These are phyloP conservation scores for Thelephora ganbajun DNA, from an alignment of 768 basidiomycete genomes.

Conservation along the genomic window DNA sequence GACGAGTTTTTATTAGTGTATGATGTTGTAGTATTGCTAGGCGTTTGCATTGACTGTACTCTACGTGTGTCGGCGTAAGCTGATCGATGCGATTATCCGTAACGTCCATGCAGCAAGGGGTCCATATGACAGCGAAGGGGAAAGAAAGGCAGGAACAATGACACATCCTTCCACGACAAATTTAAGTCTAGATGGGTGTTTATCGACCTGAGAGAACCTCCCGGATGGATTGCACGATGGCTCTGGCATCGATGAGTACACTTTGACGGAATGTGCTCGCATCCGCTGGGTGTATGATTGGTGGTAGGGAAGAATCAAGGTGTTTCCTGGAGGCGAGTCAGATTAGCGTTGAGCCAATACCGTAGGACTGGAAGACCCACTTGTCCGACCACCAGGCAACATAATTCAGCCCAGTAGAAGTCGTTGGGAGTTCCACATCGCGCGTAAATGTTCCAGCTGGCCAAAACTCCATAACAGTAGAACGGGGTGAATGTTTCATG, in stretches of 20 bases:
- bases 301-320: slow-evolving; percentile 20
- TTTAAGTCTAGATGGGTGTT: background rate
- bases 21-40: too few species aligned
- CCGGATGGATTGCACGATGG: slow-evolving; percentile 27
- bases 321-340: slow-evolving; percentile 20
- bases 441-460: slow-evolving; percentile 48
- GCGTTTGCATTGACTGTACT: too few species aligned
- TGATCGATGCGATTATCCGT: background rate
- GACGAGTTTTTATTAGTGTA: too few species aligned
- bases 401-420: slow-evolving; percentile 40
- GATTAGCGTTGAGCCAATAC: slow-evolving; percentile 1
- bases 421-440: slow-evolving; percentile 45
- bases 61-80: background rate
- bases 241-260: slow-evolving; percentile 22
- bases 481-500: slow-evolving; percentile 26
- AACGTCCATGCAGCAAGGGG: background rate
- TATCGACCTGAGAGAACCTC: slow-evolving; percentile 3
- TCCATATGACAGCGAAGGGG: too few species aligned
- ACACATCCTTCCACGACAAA: too few species aligned
- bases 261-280: slow-evolving; percentile 14
- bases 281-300: slow-evolving; percentile 14
- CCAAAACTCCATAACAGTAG: slow-evolving; percentile 70
- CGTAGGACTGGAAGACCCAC: slow-evolving; percentile 13
- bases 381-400: slow-evolving; percentile 39
- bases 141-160: too few species aligned